phyloP scores from a whole-genome alignment of 768 basidiomycete genomes.

The Cystobasidium tubakii region DNA sequence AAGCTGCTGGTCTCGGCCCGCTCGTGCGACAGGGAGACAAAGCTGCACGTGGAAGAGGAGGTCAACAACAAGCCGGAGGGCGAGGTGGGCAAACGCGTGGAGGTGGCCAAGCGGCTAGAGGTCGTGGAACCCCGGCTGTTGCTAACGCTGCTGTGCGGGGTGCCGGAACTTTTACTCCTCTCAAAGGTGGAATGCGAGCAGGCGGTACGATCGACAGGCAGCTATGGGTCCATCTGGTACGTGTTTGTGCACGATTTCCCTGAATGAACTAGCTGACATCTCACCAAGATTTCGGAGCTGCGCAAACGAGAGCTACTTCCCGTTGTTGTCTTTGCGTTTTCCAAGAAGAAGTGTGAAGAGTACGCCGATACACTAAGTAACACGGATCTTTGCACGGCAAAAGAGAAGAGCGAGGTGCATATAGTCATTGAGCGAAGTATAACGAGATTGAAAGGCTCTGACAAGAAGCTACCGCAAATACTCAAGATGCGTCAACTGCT shows the following conservation, averaged over 20 bases:
- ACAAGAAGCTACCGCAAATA: slow-evolving; percentile 89
- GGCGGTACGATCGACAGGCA: slow-evolving; percentile 63
- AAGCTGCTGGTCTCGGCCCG: slow-evolving; percentile 84
- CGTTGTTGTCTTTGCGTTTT: slow-evolving; percentile 93
- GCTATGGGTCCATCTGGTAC: slow-evolving; percentile 85
- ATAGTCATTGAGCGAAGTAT: slow-evolving; percentile 87
- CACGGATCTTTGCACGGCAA: slow-evolving; percentile 74
- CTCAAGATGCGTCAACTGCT: slow-evolving; percentile 80
- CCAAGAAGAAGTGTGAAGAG: slow-evolving; percentile 95
- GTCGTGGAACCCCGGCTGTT: slow-evolving; percentile 46
- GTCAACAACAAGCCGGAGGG: slow-evolving; percentile 37
- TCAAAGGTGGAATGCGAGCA: slow-evolving; percentile 14
- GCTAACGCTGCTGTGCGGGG: slow-evolving; percentile 36
- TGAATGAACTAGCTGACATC: not conserved
- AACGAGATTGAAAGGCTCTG: slow-evolving; percentile 82
- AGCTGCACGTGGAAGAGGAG: slow-evolving; percentile 55
- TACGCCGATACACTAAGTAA: slow-evolving; percentile 84
- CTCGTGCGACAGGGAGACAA: slow-evolving; percentile 52
- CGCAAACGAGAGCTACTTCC: slow-evolving; percentile 81
- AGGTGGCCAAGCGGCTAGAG: not conserved
- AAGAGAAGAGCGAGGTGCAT: slow-evolving; percentile 96
- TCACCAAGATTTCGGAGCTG: slow-evolving; percentile 54
- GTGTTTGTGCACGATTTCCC: too few relatives aligned
- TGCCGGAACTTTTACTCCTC: slow-evolving; percentile 24
- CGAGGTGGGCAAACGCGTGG: slow-evolving; percentile 28